These are phyloP conservation scores for Diversispora epigaea DNA, from an alignment of 192 early-diverging fungal genomes.

Conservation along the genomic window DNA sequence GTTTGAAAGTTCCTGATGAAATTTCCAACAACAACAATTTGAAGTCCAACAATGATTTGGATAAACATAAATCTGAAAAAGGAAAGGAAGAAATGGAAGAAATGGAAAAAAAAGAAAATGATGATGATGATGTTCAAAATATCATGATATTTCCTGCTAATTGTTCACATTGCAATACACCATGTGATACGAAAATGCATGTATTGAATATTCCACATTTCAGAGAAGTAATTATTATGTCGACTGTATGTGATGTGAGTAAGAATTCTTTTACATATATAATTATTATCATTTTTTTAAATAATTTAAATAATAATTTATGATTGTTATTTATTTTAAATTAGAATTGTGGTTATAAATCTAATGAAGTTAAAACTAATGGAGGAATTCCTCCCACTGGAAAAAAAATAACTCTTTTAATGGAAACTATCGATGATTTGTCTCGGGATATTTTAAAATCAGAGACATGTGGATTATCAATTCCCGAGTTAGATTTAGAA, in stretches of 20 bases:
- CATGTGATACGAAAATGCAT: constrained; percentile 87
- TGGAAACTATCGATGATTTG: constrained; percentile 85
- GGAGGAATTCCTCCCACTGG: constrained; percentile 79
- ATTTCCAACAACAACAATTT: constrained; percentile 26
- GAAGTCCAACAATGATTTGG: constrained; percentile 17
- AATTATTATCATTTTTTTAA: not conserved
- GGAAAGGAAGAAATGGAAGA: constrained; percentile 50
- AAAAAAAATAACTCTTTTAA: constrained; percentile 76
- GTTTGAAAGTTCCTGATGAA: constrained; percentile 60
- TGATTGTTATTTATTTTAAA: not conserved
- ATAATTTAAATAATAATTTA: not conserved
- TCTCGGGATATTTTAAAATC: constrained; percentile 92
- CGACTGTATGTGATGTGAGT: constrained; percentile 76
- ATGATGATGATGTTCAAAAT: constrained; percentile 65
- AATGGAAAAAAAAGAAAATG: constrained; percentile 43
- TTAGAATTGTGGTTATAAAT: constrained; percentile 82
- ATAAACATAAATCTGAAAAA: constrained; percentile 1
- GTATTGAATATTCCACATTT: constrained; percentile 92
- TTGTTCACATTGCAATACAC: constrained; percentile 79
- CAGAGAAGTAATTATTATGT: constrained; percentile 95
- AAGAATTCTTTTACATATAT: not conserved
- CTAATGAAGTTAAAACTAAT: constrained; percentile 95
- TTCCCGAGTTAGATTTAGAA: constrained; percentile 89
- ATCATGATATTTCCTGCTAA: constrained; percentile 80
- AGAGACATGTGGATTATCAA: constrained; percentile 86